A percentile compares a stretch with the other conserved stretches of the same genome.
phyloP scores from a whole-genome alignment of 352 stramenopile species.

The Pythium chondricola region DNA sequence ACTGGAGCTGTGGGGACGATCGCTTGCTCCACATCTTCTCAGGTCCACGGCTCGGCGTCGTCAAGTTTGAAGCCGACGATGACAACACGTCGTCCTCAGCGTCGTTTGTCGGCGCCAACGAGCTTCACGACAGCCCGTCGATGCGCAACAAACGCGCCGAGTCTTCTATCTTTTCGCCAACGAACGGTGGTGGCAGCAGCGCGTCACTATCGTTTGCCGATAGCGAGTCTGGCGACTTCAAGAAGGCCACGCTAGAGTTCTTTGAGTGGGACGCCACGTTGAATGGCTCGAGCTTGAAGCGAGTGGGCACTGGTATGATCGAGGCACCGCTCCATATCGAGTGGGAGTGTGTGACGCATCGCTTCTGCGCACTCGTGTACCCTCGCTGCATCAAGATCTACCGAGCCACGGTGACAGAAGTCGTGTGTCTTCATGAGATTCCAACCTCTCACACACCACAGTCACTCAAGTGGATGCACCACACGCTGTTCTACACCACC shows the following conservation, averaged over 20 bases:
- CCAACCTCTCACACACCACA: constrained; percentile 25
- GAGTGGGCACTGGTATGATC: constrained; percentile 22
- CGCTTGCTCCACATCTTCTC: constrained; percentile 65
- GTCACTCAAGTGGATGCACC: constrained; percentile 59
- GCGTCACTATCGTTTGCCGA: constrained; percentile 16
- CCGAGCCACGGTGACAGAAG: constrained; percentile 24
- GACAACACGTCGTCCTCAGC: constrained; percentile 10
- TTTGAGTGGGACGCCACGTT: constrained; percentile 46
- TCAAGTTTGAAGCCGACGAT: constrained; percentile 38
- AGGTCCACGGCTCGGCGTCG: constrained; percentile 55
- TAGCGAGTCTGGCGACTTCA: constrained; percentile 33
- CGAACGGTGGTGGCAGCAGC: constrained; percentile 20
- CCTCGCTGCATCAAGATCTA: constrained; percentile 38
- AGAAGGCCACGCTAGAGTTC: constrained; percentile 62
- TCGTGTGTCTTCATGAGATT: constrained; percentile 53
- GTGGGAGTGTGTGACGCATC: constrained; percentile 45
- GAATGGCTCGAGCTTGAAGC: constrained; percentile 11
- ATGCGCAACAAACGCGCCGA: constrained; percentile 44
- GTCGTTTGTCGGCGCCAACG: constrained; percentile 17
- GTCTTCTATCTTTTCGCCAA: constrained; percentile 41
- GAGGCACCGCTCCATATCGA: constrained; percentile 55
- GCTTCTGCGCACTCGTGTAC: constrained; percentile 60
- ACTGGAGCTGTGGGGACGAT: constrained; percentile 42
- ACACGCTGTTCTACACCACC: constrained; percentile 61
- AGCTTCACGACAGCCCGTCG: constrained; percentile 27